Percentiles rank a stretch among this genome's conserved stretches.
These are phyloP conservation scores for Pichia norvegensis DNA, from an alignment of 1,139 yeast species.

Conservation along the genomic window DNA sequence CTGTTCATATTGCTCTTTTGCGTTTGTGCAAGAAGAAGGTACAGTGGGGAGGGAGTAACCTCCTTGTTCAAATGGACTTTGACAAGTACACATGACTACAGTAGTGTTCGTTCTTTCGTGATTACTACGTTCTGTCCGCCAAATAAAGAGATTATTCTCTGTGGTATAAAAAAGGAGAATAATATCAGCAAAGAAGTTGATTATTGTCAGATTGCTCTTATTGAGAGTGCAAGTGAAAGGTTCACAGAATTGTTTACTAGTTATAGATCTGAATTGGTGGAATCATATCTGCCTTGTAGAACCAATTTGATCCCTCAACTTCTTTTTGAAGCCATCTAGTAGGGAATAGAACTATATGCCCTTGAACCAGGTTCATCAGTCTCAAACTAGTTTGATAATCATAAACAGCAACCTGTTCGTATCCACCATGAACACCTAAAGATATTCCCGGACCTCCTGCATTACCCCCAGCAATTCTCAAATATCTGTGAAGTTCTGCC, in stretches of 20 bases:
- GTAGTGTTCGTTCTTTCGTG: too few species aligned
- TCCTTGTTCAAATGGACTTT: too few species aligned
- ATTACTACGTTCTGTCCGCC: too few species aligned
- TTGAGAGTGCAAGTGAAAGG: too few species aligned
- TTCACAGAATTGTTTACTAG: too few species aligned
- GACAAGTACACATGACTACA: too few species aligned
- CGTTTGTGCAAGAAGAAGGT: too few species aligned
- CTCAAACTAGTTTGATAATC: constrained; percentile 73
- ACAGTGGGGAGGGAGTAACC: too few species aligned
- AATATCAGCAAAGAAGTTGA: too few species aligned
- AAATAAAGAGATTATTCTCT: too few species aligned
- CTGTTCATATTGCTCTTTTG: constrained; percentile 26
- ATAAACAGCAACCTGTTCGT: constrained; percentile 34
- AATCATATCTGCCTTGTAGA: constrained; percentile 83
- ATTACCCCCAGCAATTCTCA: constrained; percentile 9
- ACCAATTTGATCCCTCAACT: constrained; percentile 89
- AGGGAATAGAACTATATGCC: constrained; percentile 85
- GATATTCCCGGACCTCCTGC: constrained; percentile 1
- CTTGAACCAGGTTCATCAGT: constrained; percentile 67
- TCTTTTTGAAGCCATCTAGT: constrained; percentile 85
- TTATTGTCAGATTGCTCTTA: too few species aligned
- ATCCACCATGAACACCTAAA: constrained; percentile 7
- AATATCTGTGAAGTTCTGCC: constrained; percentile 25
- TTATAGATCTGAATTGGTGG: constrained; percentile 96
- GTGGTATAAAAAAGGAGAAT: too few species aligned